Evolutionary conservation across 164 flowering plant genomes (phyloP).

Genomic region (Warburgia ugandensis): DNA sequence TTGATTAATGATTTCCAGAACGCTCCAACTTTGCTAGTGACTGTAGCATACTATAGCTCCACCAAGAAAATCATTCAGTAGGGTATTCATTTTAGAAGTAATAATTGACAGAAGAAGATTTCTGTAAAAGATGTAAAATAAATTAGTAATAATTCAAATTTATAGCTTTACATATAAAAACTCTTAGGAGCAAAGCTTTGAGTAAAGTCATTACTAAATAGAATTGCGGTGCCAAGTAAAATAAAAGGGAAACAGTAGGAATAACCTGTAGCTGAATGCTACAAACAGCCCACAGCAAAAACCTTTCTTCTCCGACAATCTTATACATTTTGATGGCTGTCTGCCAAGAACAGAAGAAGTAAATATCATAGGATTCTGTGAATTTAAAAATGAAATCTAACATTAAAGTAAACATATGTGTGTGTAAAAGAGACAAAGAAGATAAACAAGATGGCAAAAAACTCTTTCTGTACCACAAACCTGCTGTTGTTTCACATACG

Average conservation of each 20-base stretch:
- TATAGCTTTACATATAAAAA: no score
- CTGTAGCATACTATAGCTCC: not conserved
- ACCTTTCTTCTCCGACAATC: slow-evolving; percentile 78
- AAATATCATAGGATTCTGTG: not conserved
- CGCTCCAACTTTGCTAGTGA: not conserved
- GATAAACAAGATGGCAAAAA: slow-evolving; percentile 3
- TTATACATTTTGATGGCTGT: slow-evolving; percentile 97
- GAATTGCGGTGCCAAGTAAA: no score
- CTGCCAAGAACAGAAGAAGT: slow-evolving; percentile 32
- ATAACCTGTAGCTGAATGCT: slow-evolving; percentile 90
- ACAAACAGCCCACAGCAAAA: slow-evolving; percentile 96
- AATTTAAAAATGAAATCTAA: not conserved
- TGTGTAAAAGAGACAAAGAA: not conserved
- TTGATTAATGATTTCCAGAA: no score
- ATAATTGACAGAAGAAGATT: no score
- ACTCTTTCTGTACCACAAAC: no score
- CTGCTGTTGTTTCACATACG: slow-evolving; percentile 97
- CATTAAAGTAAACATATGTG: not conserved
- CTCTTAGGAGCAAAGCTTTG: no score
- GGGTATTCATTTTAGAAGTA: no score
- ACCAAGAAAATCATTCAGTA: not conserved
- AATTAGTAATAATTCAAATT: no score
- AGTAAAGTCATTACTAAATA: no score
- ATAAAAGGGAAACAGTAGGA: no score
- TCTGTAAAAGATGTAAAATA: no score